Evolutionary conservation across 495 filamentous ascomycete species (phyloP), one percentile per base, ranked within the genome.

Genomic region (Friedmanniomyces endolithicus): DNA sequence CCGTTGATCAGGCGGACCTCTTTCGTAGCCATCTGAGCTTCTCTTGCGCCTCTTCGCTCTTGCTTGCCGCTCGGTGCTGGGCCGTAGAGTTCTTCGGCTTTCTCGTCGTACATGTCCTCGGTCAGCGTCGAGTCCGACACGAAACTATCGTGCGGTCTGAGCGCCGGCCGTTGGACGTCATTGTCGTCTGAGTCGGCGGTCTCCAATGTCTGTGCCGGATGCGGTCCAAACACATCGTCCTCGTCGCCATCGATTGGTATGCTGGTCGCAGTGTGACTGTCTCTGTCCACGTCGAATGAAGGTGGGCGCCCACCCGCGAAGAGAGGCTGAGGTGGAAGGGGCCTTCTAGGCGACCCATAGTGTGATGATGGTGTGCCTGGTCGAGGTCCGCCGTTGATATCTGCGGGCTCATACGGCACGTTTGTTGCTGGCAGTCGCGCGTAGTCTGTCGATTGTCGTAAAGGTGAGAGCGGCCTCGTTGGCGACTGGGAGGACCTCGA

Each of bases 1-100:
- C 94, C 94, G 66, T 96, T 96, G 76, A 96, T 89, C 2, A 99
- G 78, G 56, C 85, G 80, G 23, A 99, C 94, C 71, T 97, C 89
- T 58, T 92, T 94, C 74, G 86, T 92, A 22, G 84, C 78, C 81
- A 94, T 90, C 62, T 92, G 86, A 1, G 88, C 87, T 35, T 85
- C 75, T 52, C 92, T 79, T 33, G 84, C 81, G 41, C 94, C 87
- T 27, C 88, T 84, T 55, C 92, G 84, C 63, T 84, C 80, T 66
- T 97, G 94, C 52, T 84, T 83, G 11, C 84, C 86, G 33, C 83
- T 78, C 0, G 92, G 92, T 1, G 89, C 90, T 11, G 88, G 87
- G 0, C 88, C 92, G 66, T 95, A 95, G 66, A 92, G 83, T 39
- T 80, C 76, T 20, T 76, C 72, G 16, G 56, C 63, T 37, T 66